These are phyloP conservation scores for Epipyxis sp. DNA, from an alignment of 108 stramenopile genomes.

Conservation along the genomic window DNA sequence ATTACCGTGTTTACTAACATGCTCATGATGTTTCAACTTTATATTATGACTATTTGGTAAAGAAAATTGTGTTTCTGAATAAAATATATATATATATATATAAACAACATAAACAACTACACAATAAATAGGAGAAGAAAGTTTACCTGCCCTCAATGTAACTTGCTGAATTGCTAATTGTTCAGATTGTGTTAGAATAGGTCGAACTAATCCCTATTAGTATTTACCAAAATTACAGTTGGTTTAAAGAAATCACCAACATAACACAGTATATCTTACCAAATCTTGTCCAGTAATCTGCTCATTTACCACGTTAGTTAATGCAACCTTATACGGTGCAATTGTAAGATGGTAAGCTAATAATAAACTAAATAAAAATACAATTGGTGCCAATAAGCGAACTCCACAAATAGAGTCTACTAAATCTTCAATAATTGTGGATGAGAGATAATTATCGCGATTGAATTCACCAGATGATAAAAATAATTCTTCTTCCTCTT, in stretches of 20 bases:
- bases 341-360: not conserved
- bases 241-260: not conserved
- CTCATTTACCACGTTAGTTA: not conserved
- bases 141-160: not conserved
- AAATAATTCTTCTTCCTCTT: not conserved
- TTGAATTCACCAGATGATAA: not conserved
- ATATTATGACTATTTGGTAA: not conserved
- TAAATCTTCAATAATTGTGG: not conserved
- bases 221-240: not conserved
- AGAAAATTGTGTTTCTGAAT: not conserved
- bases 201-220: not conserved
- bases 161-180: not conserved
- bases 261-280: not conserved
- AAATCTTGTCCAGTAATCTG: not conserved
- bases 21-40: no score
- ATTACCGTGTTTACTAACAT: not conserved
- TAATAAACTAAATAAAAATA: not conserved
- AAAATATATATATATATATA: not conserved
- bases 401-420: not conserved
- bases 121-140: not conserved
- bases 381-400: not conserved
- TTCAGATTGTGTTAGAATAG: not conserved
- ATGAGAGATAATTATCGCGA: not conserved
- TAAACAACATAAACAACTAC: not conserved
- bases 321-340: not conserved